These are phyloP conservation scores for Warburgia ugandensis DNA, from an alignment of 164 flowering plant species.

Conservation along the genomic window DNA sequence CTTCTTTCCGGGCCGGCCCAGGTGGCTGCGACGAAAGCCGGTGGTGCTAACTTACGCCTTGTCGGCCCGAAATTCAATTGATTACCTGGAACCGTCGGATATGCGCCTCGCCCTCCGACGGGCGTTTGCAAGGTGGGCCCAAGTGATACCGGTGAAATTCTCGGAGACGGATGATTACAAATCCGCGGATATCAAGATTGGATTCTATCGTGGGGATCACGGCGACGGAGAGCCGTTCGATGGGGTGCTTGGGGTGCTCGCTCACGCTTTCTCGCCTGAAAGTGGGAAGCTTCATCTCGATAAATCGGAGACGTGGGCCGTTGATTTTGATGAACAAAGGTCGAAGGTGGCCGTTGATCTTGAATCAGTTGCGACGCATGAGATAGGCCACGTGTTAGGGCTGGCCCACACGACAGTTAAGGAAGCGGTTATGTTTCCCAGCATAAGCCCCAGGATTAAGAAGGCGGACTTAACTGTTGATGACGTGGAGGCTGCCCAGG, in stretches of 20 bases:
- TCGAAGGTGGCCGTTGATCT: slow-evolving; percentile 53
- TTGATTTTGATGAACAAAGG: slow-evolving; percentile 38
- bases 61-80: slow-evolving; percentile 21
- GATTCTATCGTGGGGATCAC: slow-evolving; percentile 62
- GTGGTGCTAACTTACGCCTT: slow-evolving; percentile 50
- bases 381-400: slow-evolving; percentile 76
- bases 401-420: slow-evolving; percentile 44
- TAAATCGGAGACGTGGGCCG: slow-evolving; percentile 62
- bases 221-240: slow-evolving; percentile 82
- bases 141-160: slow-evolving; percentile 56
- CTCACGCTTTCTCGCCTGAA: slow-evolving; percentile 69
- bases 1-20: slow-evolving; percentile 50
- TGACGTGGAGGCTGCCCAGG: slow-evolving; percentile 63
- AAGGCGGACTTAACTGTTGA: slow-evolving; percentile 51
- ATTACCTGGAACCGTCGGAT: slow-evolving; percentile 17
- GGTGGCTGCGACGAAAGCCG: slow-evolving; percentile 42
- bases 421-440: slow-evolving; percentile 74
- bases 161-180: slow-evolving; percentile 29
- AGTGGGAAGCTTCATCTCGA: slow-evolving; percentile 63
- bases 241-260: slow-evolving; percentile 64
- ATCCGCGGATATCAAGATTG: slow-evolving; percentile 52
- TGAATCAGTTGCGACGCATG: slow-evolving; percentile 80
- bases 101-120: slow-evolving; percentile 28
- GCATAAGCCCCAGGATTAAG: slow-evolving; percentile 48
- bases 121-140: slow-evolving; percentile 47